These are phyloP conservation scores for Marasmius oreades DNA, from an alignment of 1,284 basidiomycete species.

Conservation along the genomic window DNA sequence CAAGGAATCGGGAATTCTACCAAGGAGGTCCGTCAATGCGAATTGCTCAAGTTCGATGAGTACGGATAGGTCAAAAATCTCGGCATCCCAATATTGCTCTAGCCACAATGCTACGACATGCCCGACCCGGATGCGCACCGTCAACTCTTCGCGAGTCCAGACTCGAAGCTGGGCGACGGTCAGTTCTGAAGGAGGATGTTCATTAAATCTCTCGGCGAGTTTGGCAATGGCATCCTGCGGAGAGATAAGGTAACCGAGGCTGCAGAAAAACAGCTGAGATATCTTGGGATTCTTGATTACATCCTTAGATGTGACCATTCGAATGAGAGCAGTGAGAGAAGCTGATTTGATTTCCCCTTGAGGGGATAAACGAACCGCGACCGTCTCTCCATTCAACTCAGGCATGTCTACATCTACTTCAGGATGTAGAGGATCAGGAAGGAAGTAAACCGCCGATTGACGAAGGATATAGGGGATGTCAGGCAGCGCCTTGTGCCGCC, in stretches of 20 bases:
- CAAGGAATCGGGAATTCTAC: constrained; percentile 27
- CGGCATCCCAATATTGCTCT: constrained; percentile 67
- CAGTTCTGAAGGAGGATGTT: constrained; percentile 28
- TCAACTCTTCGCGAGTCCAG: constrained; percentile 50
- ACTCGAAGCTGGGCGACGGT: constrained; percentile 36
- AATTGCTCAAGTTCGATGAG: constrained; percentile 37
- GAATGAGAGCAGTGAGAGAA: constrained; percentile 42
- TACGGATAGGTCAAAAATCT: constrained; percentile 34
- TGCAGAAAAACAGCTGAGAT: constrained; percentile 63
- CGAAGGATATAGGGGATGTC: constrained; percentile 22
- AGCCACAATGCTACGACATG: constrained; percentile 75
- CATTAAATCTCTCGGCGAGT: constrained; percentile 58
- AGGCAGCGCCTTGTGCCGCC: neutral
- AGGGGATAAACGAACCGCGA: constrained; percentile 23
- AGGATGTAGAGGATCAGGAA: constrained; percentile 23
- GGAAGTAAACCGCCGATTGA: constrained; percentile 26
- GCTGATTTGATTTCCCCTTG: constrained; percentile 29
- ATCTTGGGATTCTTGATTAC: constrained; percentile 33
- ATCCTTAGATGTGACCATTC: constrained; percentile 43
- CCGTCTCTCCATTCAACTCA: constrained; percentile 20
- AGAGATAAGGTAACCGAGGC: constrained; percentile 72
- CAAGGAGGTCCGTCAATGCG: constrained; percentile 22
- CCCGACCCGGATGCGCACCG: constrained; percentile 62
- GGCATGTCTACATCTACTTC: constrained; percentile 28
- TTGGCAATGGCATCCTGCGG: constrained; percentile 52